These are phyloP conservation scores for Biscutella auriculata DNA, from an alignment of 441 rosid genomes.

Conservation along the genomic window DNA sequence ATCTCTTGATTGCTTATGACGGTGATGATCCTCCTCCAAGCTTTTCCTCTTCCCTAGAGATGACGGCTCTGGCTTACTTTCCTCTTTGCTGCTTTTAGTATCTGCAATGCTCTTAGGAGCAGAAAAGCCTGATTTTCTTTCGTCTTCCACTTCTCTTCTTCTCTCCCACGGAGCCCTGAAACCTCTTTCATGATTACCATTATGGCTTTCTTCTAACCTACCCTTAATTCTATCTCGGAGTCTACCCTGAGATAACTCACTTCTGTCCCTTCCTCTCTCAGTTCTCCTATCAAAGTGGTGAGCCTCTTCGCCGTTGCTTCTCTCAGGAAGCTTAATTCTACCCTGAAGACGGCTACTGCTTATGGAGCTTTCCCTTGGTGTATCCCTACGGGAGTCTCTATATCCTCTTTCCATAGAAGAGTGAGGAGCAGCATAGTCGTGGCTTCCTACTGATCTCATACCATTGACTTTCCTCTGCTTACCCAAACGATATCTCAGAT, in stretches of 20 bases:
- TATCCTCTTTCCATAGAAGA: constrained; percentile 30
- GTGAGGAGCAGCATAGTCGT: constrained; percentile 33
- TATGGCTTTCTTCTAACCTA: constrained; percentile 36
- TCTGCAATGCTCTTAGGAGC: constrained; percentile 54
- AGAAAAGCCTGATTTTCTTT: constrained; percentile 16
- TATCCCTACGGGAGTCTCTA: constrained; percentile 37
- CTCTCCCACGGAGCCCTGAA: constrained; percentile 27
- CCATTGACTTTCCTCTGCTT: constrained; percentile 59
- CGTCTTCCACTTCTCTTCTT: constrained; percentile 44
- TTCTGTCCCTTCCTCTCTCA: constrained; percentile 42
- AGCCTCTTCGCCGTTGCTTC: constrained; percentile 29
- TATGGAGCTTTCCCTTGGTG: constrained; percentile 37
- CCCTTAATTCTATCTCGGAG: constrained; percentile 51
- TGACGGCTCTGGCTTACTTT: constrained; percentile 23
- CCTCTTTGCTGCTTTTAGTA: constrained; percentile 35
- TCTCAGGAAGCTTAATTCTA: constrained; percentile 69
- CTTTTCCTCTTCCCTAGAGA: constrained; percentile 47
- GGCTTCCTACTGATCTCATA: constrained; percentile 56
- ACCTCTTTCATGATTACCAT: constrained; percentile 29
- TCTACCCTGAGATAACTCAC: constrained; percentile 41
- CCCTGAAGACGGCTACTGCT: constrained; percentile 61
- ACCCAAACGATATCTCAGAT: constrained; percentile 60
- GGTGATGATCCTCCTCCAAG: constrained; percentile 25
- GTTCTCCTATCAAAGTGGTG: constrained; percentile 37
- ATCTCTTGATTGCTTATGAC: constrained; percentile 32